Evolutionary conservation across 2,329 filamentous ascomycete species (phyloP), one percentile per base, ranked within the genome.

Genomic region (Drechmeria coniospora): DNA sequence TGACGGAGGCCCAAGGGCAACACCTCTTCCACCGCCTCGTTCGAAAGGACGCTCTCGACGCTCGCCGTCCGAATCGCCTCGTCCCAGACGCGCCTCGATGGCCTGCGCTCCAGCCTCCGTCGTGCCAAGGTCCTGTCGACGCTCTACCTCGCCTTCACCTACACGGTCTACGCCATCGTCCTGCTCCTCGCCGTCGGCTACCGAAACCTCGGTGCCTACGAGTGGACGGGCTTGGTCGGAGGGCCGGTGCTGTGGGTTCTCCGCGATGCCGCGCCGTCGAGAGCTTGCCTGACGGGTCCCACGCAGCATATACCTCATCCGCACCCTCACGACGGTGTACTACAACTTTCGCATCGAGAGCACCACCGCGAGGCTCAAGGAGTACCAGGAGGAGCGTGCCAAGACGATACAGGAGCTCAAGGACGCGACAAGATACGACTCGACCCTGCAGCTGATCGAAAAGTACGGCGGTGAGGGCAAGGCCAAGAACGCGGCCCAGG

Each of bases 401-500:
- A 74, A 74, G 42, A 93, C 86, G 2, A 95, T 98, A 38, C 79
- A 92, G 49, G 86, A 86, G 54, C 71, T 98, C 36, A 98, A 98
- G 56, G 75, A 79, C 32, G 86, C 86, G 15, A 98, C 90, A 19
- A 93, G 81, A 51, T 98, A 94, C 57, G 82, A 95, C 53, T 90
- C 86, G 18, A 98, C 90, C 2, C 73, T 92, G 45, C 74, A 94
- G 48, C 57, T 98, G 33, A 68, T 98, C 8, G 82, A 95, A 45
- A 98, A 95, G 45, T 98, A 98, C 50, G 86, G 84, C 20, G 79
- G 73, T 8, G 71, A 75, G 35, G 57, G 63, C 42, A 57, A 60
- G 44, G 39, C 56, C 4, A n/a, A n/a, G n/a, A n/a, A n/a, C n/a
- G n/a, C n/a, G n/a, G n/a, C n/a, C n/a, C n/a, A n/a, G n/a, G n/a